These are phyloP conservation scores for Zygoascus bituminiphila DNA, from an alignment of 805 yeast species.

Conservation along the genomic window DNA sequence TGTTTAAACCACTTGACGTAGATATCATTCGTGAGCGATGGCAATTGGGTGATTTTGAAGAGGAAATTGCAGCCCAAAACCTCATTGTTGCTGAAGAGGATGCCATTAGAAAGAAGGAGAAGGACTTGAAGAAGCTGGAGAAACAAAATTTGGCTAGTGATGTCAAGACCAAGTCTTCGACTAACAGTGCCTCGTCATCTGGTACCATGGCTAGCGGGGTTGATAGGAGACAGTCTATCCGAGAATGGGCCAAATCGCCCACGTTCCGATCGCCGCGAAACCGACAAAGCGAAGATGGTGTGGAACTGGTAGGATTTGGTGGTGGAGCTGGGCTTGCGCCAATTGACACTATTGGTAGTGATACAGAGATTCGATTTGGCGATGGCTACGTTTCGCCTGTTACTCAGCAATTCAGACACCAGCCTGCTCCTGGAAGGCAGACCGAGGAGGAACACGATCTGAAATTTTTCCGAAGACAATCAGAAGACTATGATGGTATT, in stretches of 20 bases:
- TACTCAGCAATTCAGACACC: constrained; percentile 6
- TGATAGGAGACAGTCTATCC: neutral
- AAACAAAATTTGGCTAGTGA: neutral
- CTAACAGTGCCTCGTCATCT: neutral
- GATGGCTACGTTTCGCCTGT: constrained; percentile 9
- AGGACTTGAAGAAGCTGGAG: neutral
- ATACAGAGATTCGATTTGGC: constrained; percentile 10
- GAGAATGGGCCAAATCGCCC: constrained; percentile 2
- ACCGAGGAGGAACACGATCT: constrained; percentile 2
- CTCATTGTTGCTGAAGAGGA: neutral
- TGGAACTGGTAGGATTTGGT: neutral
- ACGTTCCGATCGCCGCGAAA: neutral
- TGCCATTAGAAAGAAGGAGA: neutral
- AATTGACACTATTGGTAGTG: constrained; percentile 5
- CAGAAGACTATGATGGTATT: constrained; percentile 1
- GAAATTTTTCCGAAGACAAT: constrained; percentile 1
- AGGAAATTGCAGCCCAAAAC: neutral
- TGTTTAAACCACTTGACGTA: constrained; percentile 55
- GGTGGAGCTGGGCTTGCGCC: neutral
- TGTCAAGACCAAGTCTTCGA: neutral
- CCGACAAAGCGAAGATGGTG: neutral
- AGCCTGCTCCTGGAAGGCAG: neutral
- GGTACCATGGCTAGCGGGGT: neutral
- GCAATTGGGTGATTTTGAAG: constrained; percentile 17
- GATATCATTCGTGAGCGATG: constrained; percentile 64